Percentiles rank a stretch among this genome's conserved stretches.
Conservation (phyloP, 2,329 filamentous ascomycete genomes). For the Diplodia corticola region DNA sequence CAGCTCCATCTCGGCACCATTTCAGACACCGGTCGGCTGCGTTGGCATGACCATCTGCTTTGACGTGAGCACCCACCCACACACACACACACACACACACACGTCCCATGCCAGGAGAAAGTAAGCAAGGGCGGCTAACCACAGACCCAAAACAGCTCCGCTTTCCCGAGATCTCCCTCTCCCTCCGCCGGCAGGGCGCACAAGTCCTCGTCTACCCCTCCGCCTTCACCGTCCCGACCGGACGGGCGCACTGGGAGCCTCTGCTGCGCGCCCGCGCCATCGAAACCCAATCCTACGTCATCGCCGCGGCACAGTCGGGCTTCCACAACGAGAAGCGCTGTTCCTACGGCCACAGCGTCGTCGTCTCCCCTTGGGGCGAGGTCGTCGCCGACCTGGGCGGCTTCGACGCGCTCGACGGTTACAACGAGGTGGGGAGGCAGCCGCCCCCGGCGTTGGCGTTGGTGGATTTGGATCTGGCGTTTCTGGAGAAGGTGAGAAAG, state of each 20-base stretch:
- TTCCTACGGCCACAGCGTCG: constrained; percentile 84
- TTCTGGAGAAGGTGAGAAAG: constrained; percentile 53
- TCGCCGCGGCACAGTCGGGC: constrained; percentile 80
- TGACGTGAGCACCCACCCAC: constrained; percentile 54
- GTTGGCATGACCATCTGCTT: constrained; percentile 87
- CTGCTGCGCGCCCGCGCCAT: constrained; percentile 79
- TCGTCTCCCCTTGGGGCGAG: constrained; percentile 83
- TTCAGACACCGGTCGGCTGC: constrained; percentile 70
- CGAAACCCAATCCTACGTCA: constrained; percentile 83
- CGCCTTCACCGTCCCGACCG: constrained; percentile 86
- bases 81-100: too few relatives aligned
- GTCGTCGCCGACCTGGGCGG: constrained; percentile 67
- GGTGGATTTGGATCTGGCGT: constrained; percentile 60
- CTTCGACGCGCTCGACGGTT: constrained; percentile 42
- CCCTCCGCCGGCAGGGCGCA: constrained; percentile 65
- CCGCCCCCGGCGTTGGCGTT: constrained; percentile 44
- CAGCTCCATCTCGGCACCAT: constrained; percentile 63
- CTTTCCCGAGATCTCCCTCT: constrained; percentile 73
- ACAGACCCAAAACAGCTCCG: constrained; percentile 54
- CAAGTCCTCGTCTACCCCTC: constrained; percentile 84
- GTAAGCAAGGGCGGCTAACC: background rate
- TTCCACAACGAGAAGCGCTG: constrained; percentile 71
- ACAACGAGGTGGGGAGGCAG: constrained; percentile 34
- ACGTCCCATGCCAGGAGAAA: too few relatives aligned
- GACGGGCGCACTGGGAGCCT: constrained; percentile 80